Conservation (phyloP, 352 stramenopile species). For the Globisporangium apiculatum region DNA sequence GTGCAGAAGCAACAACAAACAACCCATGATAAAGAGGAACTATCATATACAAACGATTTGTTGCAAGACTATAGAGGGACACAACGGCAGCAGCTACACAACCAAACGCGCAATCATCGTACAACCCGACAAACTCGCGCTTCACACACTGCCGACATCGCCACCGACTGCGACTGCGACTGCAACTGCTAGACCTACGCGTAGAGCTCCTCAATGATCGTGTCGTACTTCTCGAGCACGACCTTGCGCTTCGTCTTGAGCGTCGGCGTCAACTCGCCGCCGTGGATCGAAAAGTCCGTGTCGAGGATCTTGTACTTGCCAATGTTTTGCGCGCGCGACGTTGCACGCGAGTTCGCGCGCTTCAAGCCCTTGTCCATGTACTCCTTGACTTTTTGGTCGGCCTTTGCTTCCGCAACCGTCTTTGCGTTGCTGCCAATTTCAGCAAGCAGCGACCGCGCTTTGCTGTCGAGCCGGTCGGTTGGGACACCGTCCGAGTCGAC, state of each 20-base stretch:
- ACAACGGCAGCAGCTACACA: too few species aligned
- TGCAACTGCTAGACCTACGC: constrained; percentile 3
- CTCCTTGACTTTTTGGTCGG: constrained; percentile 67
- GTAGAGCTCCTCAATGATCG: constrained; percentile 89
- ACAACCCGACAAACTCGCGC: neutral
- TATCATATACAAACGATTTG: too few species aligned
- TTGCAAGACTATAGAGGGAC: too few species aligned
- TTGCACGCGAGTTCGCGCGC: constrained; percentile 62
- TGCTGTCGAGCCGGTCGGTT: constrained; percentile 75
- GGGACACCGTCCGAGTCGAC: constrained; percentile 75
- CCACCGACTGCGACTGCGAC: neutral
- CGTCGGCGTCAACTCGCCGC: constrained; percentile 93
- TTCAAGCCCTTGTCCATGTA: constrained; percentile 73
- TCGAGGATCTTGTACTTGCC: constrained; percentile 85
- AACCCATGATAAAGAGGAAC: too few species aligned
- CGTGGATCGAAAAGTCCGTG: constrained; percentile 87
- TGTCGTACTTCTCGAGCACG: constrained; percentile 89
- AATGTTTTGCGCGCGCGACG: constrained; percentile 80
- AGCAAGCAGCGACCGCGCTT: constrained; percentile 46
- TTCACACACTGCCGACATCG: too few species aligned
- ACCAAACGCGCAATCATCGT: neutral
- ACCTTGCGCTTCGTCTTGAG: constrained; percentile 95
- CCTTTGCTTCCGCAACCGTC: constrained; percentile 63
- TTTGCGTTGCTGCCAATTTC: constrained; percentile 63
- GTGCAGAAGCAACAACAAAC: too few species aligned